Evolutionary conservation across 1,284 basidiomycete genomes (phyloP).

Genomic region (Leccinum solheimii): DNA sequence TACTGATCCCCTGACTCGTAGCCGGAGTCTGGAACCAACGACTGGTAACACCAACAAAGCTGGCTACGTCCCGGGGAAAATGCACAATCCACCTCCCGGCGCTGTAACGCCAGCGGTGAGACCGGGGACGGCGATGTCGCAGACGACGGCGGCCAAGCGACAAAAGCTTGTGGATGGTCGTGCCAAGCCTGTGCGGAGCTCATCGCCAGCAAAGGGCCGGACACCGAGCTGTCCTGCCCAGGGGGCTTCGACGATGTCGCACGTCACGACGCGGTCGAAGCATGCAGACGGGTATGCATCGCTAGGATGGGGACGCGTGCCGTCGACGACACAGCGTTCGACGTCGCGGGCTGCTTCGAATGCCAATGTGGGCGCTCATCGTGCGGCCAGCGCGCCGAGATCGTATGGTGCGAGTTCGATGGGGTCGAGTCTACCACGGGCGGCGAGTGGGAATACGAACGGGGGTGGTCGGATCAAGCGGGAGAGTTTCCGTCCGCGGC

Average conservation of each 20-base stretch:
- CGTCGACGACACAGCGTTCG: slow-evolving; percentile 29
- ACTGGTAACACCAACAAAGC: slow-evolving; percentile 18
- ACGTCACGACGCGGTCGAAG: too few relatives aligned
- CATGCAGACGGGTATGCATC: slow-evolving; percentile 22
- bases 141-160: slow-evolving; percentile 54
- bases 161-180: slow-evolving; percentile 49
- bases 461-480: slow-evolving; percentile 47
- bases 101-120: slow-evolving; percentile 61
- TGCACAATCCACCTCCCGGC: slow-evolving; percentile 31
- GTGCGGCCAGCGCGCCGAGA: slow-evolving; percentile 14
- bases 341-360: slow-evolving; percentile 26
- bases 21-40: slow-evolving; percentile 31
- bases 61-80: slow-evolving; percentile 32
- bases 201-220: slow-evolving; percentile 31
- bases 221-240: slow-evolving; percentile 19
- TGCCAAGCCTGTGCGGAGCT: slow-evolving; percentile 22
- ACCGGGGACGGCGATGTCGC: slow-evolving; percentile 44
- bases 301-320: slow-evolving; percentile 33
- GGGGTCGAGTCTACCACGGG: slow-evolving; percentile 28
- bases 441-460: slow-evolving; percentile 34
- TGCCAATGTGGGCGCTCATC: slow-evolving; percentile 16
- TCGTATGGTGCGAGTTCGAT: slow-evolving; percentile 22
- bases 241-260: too few relatives aligned
- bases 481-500: slow-evolving; percentile 77
- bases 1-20: slow-evolving; percentile 36